These are phyloP conservation scores for Moesziomyces parantarcticus DNA, from an alignment of 1,284 basidiomycete species.

Conservation along the genomic window DNA sequence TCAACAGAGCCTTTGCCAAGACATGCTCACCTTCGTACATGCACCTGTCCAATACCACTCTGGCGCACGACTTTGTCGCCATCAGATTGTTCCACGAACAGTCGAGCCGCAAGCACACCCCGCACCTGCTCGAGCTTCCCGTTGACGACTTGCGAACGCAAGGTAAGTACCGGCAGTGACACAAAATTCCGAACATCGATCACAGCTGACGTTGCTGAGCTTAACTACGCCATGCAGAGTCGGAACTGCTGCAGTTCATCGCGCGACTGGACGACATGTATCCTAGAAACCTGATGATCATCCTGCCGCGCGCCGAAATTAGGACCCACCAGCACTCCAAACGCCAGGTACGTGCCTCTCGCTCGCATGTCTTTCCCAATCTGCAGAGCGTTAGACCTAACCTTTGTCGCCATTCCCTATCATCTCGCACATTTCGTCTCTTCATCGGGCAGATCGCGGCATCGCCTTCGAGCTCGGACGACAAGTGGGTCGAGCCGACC, in stretches of 20 bases:
- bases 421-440: no score
- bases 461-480: conserved; percentile 14
- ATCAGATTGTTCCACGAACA: neutral
- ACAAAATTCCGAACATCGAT: no score
- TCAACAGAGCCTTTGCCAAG: neutral
- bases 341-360: conserved; percentile 29
- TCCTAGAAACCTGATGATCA: conserved; percentile 38
- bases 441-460: conserved; percentile 5
- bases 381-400: neutral
- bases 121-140: neutral
- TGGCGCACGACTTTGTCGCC: no score
- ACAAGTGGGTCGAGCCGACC: conserved; percentile 43
- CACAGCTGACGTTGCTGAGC: no score
- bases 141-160: conserved; percentile 16
- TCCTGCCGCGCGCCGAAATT: neutral
- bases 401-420: neutral
- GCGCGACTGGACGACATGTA: conserved; percentile 16
- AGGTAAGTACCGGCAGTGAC: conserved; percentile 10
- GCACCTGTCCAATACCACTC: no score
- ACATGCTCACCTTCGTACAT: neutral
- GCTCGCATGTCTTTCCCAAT: neutral
- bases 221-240: conserved; percentile 5
- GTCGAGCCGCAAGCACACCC: neutral
- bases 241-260: conserved; percentile 14
- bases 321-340: conserved; percentile 14